Evolutionary conservation across 805 yeast genomes (phyloP).

Genomic region (Blastobotrys terrestris): DNA sequence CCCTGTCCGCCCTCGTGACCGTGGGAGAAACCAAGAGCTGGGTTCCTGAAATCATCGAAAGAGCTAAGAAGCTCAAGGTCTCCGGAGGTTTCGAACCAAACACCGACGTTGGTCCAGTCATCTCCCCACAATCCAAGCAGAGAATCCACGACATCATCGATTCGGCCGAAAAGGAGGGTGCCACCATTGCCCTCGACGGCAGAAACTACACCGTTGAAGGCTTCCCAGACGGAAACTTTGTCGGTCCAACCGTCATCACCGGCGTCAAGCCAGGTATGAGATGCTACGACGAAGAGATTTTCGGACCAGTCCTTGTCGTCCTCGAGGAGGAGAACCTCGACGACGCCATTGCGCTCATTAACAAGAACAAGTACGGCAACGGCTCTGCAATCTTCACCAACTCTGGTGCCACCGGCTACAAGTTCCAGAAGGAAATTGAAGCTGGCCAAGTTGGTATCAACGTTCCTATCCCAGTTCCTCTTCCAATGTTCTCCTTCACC

Average conservation of each 20-base stretch:
- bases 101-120: constrained; percentile 70
- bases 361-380: constrained; percentile 60
- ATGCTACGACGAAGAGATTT: constrained; percentile 68
- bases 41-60: constrained; percentile 52
- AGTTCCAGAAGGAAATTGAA: constrained; percentile 60
- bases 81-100: constrained; percentile 59
- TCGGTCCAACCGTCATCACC: constrained; percentile 63
- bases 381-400: constrained; percentile 67
- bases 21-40: constrained; percentile 63
- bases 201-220: constrained; percentile 42
- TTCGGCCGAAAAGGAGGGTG: constrained; percentile 57
- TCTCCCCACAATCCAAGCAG: constrained; percentile 50
- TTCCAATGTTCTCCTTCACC: constrained; percentile 76
- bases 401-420: constrained; percentile 64
- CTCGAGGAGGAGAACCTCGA: constrained; percentile 58
- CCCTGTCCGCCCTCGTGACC: constrained; percentile 64
- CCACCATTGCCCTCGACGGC: constrained; percentile 58
- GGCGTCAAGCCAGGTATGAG: constrained; percentile 62
- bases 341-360: constrained; percentile 60
- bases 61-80: constrained; percentile 51
- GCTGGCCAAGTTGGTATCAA: constrained; percentile 75
- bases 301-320: constrained; percentile 67
- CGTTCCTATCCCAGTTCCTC: constrained; percentile 75
- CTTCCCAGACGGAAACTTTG: constrained; percentile 60
- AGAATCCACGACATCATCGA: constrained; percentile 52